Evolutionary conservation across 768 basidiomycete species (phyloP), one percentile per base, ranked within the genome.

Genomic region (Kondoa malvinella): DNA sequence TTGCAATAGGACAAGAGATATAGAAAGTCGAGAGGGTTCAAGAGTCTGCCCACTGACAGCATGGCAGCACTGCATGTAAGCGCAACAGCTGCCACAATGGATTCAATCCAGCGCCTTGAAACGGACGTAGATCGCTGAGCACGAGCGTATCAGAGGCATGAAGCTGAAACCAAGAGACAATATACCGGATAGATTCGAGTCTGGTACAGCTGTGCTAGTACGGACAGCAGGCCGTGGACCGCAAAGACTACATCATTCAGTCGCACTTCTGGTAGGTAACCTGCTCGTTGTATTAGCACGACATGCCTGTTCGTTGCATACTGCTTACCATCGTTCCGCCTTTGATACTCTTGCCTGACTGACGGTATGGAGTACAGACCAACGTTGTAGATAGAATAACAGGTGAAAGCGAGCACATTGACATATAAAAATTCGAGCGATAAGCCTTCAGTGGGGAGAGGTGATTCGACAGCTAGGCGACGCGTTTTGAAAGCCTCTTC

Each of bases 161-260:
- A 79, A 67, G 0, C 72, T 75, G 30, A 78, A 56, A 29, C 64
- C 56, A 79, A 67, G 1, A 76, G 14, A n/a, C 77, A 70, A 0
- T 77, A 77, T 65, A 69, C 31, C 33, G 50, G 16, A 40, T 34
- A 21, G 30, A 63, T 50, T 8, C 50, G 17, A n/a, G 33, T 21
- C 25, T 32, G 29, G 30, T 25, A 29, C 25, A 2, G 33, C 8
- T 1, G 12, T 1, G 25, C 17, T 15, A 2, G 0, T 0, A 21
- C 58, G 30, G 3, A 61, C 33, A 25, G 27, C 3, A 21, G n/a
- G 3, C 72, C 77, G 66, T 81, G 80, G 1, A 73, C n/a, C 0
- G 77, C 74, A 67, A 81, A 81, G 4, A 74, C 78, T 34, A 80
- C 68, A 69, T 81, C 80, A 56, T 77, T 76, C 3, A 56, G 34